These are phyloP conservation scores for Cavenderia fasciculata DNA, from an alignment of 78 protist species.

Conservation along the genomic window DNA sequence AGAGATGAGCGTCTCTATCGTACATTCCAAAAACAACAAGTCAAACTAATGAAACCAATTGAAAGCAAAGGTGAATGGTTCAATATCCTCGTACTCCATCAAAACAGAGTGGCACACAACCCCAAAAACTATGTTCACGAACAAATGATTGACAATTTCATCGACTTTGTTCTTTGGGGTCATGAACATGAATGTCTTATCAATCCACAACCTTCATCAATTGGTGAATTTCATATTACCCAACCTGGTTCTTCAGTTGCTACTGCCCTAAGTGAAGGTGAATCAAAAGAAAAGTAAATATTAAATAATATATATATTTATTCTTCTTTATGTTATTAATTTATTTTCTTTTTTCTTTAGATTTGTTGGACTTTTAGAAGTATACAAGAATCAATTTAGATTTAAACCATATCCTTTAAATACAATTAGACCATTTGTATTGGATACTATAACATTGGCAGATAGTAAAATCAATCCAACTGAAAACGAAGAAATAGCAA, in stretches of 20 bases:
- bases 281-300: conserved; percentile 88
- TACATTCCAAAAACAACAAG: conserved; percentile 79
- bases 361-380: conserved; percentile 86
- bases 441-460: conserved; percentile 59
- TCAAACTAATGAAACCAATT: conserved; percentile 83
- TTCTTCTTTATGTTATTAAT: background rate
- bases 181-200: conserved; percentile 96
- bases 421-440: conserved; percentile 87
- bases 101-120: conserved; percentile 88
- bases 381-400: conserved; percentile 56
- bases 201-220: conserved; percentile 62
- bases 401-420: conserved; percentile 57
- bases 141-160: conserved; percentile 81
- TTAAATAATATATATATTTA: background rate
- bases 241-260: conserved; percentile 97
- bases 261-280: conserved; percentile 91
- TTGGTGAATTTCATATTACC: conserved; percentile 64
- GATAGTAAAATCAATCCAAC: conserved; percentile 56
- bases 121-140: conserved; percentile 89
- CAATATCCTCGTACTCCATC: conserved; percentile 96
- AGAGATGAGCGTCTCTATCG: conserved; percentile 96
- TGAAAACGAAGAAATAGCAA: conserved; percentile 26
- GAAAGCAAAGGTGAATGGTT: conserved; percentile 93
- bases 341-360: too few species aligned
- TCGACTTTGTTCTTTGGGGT: conserved; percentile 98